Base-by-base conservation (phyloP, 768 basidiomycete genomes). In the Podaxis pistillaris region DNA sequence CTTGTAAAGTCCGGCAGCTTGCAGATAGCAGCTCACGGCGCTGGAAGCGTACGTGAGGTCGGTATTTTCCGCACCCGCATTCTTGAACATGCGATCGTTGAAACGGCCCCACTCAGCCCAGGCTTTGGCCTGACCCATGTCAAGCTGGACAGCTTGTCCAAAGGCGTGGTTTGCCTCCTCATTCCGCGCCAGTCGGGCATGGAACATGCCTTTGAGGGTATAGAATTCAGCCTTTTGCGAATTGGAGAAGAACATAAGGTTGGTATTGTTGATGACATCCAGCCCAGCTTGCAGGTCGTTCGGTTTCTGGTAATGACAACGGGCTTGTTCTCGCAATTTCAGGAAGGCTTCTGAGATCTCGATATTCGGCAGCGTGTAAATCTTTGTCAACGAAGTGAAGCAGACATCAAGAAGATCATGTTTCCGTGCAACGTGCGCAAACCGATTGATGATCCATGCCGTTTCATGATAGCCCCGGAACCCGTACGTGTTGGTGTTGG, bases 271-370 rank as follows among this genome's bases (percentile, higher is more conserved):
- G 81, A 99, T 99, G 60, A 97, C 95, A 71, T 99, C 97, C 49
- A 99, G 78, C 28, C 97, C 97, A 3, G 94, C 93, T 67, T 93
- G 89, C 62, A 97, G 85, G 71, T 98, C 95, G 64, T 90, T 91
- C 0, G 93, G 91, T 69, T 92, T 94, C 73, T 97, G 96, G 75
- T 96, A 98, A 78, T 97, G 95, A 69, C 96, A 98, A 38, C 96
- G 90, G 5, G 97, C 97, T 75, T 99, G 97, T 74, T 99, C 97
- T 53, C 97, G 88, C 33, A 99, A 86, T 75, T 99, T 99, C 62
- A 99, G 81, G 81, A 99, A 99, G 0, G 97, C 97, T 73, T 99
- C 97, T 2, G 97, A 96, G 64, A 99, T 99, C 77, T 99, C 97
- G 75, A 99, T 99, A 72, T 99, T 99, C 22, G 97, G 97, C 19